phyloP scores from a whole-genome alignment of 192 early-diverging fungal genomes.

The Dissophora ornata region DNA sequence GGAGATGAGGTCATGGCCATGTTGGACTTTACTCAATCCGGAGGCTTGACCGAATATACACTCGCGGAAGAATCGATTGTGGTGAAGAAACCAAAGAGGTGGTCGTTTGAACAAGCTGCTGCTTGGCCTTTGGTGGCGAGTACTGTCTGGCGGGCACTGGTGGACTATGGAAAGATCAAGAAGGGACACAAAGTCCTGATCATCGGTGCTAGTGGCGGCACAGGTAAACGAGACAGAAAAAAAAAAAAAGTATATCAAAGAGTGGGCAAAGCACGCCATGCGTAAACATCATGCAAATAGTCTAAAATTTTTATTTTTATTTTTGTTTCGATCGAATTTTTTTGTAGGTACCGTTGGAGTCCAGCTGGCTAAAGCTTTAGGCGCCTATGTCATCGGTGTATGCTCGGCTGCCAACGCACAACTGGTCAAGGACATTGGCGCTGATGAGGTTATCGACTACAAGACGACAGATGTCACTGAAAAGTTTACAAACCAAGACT shows the following conservation, averaged over 20 bases:
- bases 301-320: background rate
- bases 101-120: constrained; percentile 35
- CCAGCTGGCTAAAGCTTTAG: constrained; percentile 64
- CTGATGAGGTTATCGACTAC: constrained; percentile 70
- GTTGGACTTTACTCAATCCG: constrained; percentile 14
- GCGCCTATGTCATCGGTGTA: constrained; percentile 65
- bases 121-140: constrained; percentile 38
- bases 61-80: constrained; percentile 18
- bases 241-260: background rate
- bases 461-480: constrained; percentile 48
- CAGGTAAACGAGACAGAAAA: constrained; percentile 19
- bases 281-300: background rate
- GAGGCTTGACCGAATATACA: constrained; percentile 30
- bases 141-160: constrained; percentile 36
- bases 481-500: constrained; percentile 31
- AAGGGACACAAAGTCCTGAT: constrained; percentile 56
- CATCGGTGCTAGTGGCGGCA: constrained; percentile 64
- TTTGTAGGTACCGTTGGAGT: constrained; percentile 57
- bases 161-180: constrained; percentile 22
- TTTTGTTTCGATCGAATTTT: background rate
- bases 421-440: constrained; percentile 62
- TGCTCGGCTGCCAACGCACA: constrained; percentile 62
- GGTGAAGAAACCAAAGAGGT: constrained; percentile 18
- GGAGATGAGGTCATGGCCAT: constrained; percentile 53
- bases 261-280: background rate